Conservation (phyloP, 1,284 basidiomycete genomes). For the Golubevia pallescens region DNA sequence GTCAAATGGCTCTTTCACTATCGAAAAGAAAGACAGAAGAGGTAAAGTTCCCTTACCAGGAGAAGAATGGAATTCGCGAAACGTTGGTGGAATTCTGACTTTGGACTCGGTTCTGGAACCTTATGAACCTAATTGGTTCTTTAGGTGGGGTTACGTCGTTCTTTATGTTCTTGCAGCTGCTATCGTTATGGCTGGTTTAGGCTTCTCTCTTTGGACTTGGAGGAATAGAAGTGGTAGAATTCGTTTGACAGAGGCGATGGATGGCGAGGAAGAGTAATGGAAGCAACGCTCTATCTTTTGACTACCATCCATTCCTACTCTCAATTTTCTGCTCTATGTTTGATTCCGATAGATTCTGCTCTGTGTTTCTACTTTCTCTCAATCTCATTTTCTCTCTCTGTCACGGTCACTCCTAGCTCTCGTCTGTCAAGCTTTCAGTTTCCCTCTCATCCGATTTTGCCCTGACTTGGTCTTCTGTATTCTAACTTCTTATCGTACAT, state of each 20-base stretch:
- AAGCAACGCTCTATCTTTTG: too few species aligned
- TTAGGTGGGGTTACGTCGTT: conserved; percentile 31
- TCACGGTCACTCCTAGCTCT: too few species aligned
- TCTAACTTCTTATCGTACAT: too few species aligned
- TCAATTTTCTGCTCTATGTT: too few species aligned
- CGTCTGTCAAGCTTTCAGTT: too few species aligned
- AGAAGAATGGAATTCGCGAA: conserved; percentile 9
- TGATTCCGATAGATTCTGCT: too few species aligned
- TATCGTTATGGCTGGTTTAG: conserved; percentile 9
- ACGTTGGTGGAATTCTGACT: conserved; percentile 75
- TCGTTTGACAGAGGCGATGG: conserved; percentile 24
- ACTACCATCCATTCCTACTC: too few species aligned
- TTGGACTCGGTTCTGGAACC: conserved; percentile 84
- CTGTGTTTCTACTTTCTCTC: too few species aligned
- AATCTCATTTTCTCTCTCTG: too few species aligned
- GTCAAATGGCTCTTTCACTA: neutral
- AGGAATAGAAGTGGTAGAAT: conserved; percentile 10
- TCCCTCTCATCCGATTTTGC: too few species aligned
- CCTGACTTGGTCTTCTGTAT: too few species aligned
- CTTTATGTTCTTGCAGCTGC: too few species aligned
- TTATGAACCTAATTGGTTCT: conserved; percentile 72
- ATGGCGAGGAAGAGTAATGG: conserved; percentile 29
- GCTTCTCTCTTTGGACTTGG: conserved; percentile 2
- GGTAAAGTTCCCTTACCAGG: conserved; percentile 3
- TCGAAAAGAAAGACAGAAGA: neutral